Evolutionary conservation across 176 grass and related monocot genomes (phyloP), one percentile per base, ranked within the genome.

Genomic region (Alopecurus myosuroides): DNA sequence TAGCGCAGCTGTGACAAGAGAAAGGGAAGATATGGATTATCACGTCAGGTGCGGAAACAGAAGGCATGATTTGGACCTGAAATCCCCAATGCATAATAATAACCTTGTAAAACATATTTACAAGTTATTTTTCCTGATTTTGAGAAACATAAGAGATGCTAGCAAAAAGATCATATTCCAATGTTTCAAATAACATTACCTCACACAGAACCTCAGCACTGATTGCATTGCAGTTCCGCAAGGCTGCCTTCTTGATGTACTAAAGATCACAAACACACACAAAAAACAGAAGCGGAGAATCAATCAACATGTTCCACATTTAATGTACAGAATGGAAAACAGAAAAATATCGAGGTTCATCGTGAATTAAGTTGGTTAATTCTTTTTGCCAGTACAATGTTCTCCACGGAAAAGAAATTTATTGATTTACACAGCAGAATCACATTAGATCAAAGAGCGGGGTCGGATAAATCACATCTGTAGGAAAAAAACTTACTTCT

Each of bases 191-290:
- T 33, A 12, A 50, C 42, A 33, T 77, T 94, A 94, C 93, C 97
- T 98, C 89, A 39, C 91, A 99, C 46, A 99, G 53, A 76, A 94
- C 89, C 64, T 99, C 93, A 3, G 91, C 89, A 41, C 75, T 84
- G 67, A 63, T 61, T 25, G 91, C 88, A 48, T 89, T 82, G 56
- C 35, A 91, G 55, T 84, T 88, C 44, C 89, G 88, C 66, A 94
- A 31, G 48, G 97, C 88, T 63, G 78, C 36, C 90, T 81, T 96
- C 86, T 88, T 95, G 85, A 99, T 84, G 78, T 94, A 75, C 97
- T 96, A 86, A 72, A 46, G 30, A 84, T 39, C 53, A 49, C 0
- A 84, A 67, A 56, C 35, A 81, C n/a, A n/a, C n/a, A n/a, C 3
- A 63, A 74, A 77, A 84, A 68, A 57, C 34, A 34, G 15, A 71